These are phyloP conservation scores for Zymoseptoria tritici DNA, from an alignment of 2,329 filamentous ascomycete species.

Conservation along the genomic window DNA sequence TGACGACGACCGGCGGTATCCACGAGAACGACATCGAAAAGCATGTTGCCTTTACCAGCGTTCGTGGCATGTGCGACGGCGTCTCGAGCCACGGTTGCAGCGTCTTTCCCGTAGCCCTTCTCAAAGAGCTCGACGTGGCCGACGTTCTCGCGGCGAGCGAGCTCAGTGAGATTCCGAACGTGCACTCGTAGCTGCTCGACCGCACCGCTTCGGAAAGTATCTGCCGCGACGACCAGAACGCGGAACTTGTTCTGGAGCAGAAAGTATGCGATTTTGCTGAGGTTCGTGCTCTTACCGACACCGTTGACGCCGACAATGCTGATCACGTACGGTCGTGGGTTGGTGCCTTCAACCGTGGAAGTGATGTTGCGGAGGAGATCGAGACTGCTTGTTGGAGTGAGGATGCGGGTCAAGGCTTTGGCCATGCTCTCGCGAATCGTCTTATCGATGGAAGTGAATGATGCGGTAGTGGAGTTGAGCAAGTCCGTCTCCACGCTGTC, in stretches of 20 bases:
- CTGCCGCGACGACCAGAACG: conserved; percentile 86
- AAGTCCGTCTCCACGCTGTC: conserved; percentile 87
- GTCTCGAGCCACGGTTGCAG: conserved; percentile 88
- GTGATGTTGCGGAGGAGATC: conserved; percentile 93
- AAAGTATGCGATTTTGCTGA: conserved; percentile 98
- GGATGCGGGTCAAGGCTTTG: conserved; percentile 84
- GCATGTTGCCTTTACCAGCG: conserved; percentile 35
- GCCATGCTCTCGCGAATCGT: conserved; percentile 84
- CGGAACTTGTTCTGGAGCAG: conserved; percentile 94
- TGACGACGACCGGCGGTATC: conserved; percentile 92
- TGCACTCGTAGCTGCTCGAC: conserved; percentile 96
- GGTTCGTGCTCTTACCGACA: conserved; percentile 94
- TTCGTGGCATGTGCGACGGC: conserved; percentile 73
- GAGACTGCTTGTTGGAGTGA: conserved; percentile 89
- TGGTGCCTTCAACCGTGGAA: conserved; percentile 55
- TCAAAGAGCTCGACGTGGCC: conserved; percentile 87
- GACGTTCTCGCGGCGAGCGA: conserved; percentile 71
- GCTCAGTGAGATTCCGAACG: conserved; percentile 84
- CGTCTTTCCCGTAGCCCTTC: conserved; percentile 96
- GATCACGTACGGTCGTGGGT: conserved; percentile 86
- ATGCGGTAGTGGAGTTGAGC: conserved; percentile 82
- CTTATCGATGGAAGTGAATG: conserved; percentile 71
- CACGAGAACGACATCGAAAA: conserved; percentile 88
- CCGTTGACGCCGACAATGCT: conserved; percentile 98
- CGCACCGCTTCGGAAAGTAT: conserved; percentile 94